Evolutionary conservation across 169 alveolate genomes (phyloP).

Genomic region (Cryptosporidium viatorum): DNA sequence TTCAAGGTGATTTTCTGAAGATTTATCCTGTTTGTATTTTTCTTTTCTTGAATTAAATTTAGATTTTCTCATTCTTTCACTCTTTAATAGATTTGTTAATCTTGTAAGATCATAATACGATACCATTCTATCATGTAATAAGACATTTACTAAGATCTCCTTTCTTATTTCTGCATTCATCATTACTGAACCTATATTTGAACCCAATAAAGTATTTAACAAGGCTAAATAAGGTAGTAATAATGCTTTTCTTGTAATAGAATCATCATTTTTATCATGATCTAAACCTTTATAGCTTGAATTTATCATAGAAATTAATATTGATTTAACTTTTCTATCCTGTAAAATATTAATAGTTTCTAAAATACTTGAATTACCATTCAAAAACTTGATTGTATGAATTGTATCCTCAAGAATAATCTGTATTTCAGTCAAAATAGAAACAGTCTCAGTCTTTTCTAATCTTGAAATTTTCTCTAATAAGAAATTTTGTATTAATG

Average conservation of each 20-base stretch:
- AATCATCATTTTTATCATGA: neutral
- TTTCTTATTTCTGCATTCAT: neutral
- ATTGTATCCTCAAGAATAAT: neutral
- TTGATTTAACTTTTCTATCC: neutral
- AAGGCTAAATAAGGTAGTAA: constrained; percentile 42
- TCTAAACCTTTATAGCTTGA: neutral
- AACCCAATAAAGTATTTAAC: neutral
- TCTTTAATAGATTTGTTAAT: constrained; percentile 18
- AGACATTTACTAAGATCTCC: neutral
- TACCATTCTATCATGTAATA: constrained; percentile 13
- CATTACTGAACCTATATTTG: constrained; percentile 10
- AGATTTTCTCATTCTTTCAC: neutral
- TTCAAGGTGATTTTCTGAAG: neutral
- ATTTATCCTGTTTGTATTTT: neutral
- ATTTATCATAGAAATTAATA: constrained; percentile 3
- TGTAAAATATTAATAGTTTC: too few relatives aligned
- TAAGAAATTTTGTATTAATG: constrained; percentile 52
- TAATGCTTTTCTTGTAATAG: neutral
- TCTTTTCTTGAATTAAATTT: neutral
- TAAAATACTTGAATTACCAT: neutral
- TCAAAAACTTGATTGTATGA: neutral
- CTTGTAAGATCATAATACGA: neutral
- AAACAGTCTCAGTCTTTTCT: neutral
- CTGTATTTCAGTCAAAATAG: neutral
- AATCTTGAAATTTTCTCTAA: neutral